Percentiles rank a stretch among this genome's conserved stretches.
Evolutionary conservation across 2,329 filamentous ascomycete species (phyloP).

Genomic region (Paecilomyces sp.): DNA sequence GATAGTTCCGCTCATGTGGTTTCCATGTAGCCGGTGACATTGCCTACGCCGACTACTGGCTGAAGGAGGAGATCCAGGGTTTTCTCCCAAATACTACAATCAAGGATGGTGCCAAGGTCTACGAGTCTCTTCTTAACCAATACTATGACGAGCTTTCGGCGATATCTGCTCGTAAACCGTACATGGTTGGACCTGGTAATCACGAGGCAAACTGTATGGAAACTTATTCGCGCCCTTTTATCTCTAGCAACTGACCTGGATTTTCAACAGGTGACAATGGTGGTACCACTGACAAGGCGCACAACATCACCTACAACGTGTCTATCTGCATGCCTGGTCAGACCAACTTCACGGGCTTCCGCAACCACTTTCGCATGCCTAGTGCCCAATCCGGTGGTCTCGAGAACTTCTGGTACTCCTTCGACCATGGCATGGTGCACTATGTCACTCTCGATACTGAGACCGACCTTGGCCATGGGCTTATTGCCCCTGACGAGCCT

Average conservation of each 20-base stretch:
- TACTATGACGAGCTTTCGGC: conserved; percentile 7
- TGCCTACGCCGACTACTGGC: conserved; percentile 10
- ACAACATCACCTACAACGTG: conserved; percentile 10
- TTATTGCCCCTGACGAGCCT: conserved; percentile 6
- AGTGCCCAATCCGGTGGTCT: conserved; percentile 10
- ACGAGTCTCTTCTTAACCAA: conserved; percentile 6
- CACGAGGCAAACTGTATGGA: conserved; percentile 9
- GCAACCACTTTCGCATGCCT: conserved; percentile 16
- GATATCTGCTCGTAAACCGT: conserved; percentile 5
- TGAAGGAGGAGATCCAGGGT: conserved; percentile 6
- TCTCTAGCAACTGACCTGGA: neutral
- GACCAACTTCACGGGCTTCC: conserved; percentile 17
- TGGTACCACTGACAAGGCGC: conserved; percentile 8
- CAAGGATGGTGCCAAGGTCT: conserved; percentile 2
- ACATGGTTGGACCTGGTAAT: conserved; percentile 11
- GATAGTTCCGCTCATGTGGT: neutral
- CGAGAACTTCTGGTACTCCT: conserved; percentile 6
- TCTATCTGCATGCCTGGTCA: conserved; percentile 14
- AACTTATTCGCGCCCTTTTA: neutral
- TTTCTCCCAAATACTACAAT: conserved; percentile 4
- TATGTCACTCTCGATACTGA: conserved; percentile 8
- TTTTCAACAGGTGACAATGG: conserved; percentile 4
- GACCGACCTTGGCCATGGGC: conserved; percentile 7
- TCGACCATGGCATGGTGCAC: conserved; percentile 9
- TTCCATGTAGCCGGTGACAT: conserved; percentile 6